Evolutionary conservation across 495 filamentous ascomycete species (phyloP).

Genomic region (Letharia lupina): DNA sequence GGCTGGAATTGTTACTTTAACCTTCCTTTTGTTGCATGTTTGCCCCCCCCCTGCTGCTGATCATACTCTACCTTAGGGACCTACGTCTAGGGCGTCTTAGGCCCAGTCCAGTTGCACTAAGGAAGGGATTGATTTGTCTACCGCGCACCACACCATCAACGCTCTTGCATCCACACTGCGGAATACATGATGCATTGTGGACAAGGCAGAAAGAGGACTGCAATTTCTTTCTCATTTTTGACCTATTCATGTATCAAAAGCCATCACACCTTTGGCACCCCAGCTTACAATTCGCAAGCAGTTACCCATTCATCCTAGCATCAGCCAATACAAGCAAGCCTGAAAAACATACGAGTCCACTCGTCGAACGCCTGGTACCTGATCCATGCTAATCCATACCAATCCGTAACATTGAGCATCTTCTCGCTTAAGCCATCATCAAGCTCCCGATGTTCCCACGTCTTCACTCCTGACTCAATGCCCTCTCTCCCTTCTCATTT

Average conservation of each 20-base stretch:
- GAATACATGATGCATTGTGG: neutral
- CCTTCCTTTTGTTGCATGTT: too few species aligned
- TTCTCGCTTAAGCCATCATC: neutral
- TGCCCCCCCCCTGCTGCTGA: too few species aligned
- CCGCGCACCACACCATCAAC: neutral
- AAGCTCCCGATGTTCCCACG: neutral
- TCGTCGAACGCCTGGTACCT: neutral
- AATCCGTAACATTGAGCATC: neutral
- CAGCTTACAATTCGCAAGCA: neutral
- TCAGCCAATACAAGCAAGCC: neutral
- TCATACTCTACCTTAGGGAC: too few species aligned
- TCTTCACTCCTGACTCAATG: neutral
- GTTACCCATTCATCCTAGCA: neutral
- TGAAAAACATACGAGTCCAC: neutral
- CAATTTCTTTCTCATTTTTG: neutral
- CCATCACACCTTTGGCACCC: neutral
- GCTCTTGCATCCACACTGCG: neutral
- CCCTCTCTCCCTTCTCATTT: conserved; percentile 11
- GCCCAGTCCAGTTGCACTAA: neutral
- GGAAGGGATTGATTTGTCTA: too few species aligned
- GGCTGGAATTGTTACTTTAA: too few species aligned
- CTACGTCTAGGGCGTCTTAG: neutral
- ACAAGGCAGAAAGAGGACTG: neutral
- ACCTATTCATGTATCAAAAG: neutral
- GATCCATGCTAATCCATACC: neutral